Conservation (phyloP, 345 rosid genomes). For the Boechera stricta region DNA sequence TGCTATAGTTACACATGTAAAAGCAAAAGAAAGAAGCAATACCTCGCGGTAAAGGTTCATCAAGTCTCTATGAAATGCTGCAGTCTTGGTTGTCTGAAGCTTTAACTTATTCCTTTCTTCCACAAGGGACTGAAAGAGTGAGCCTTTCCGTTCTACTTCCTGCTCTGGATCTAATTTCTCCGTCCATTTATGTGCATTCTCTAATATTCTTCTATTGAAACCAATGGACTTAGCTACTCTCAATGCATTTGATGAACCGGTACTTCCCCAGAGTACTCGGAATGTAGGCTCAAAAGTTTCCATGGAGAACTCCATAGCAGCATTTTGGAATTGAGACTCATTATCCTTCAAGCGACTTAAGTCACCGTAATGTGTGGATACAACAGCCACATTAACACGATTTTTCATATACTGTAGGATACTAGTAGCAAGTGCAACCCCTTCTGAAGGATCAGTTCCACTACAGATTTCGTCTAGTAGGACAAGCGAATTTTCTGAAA, state of each 20-base stretch:
- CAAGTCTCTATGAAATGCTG: slow-evolving; percentile 64
- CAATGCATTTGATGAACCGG: slow-evolving; percentile 87
- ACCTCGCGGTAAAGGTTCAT: slow-evolving; percentile 78
- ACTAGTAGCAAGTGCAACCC: slow-evolving; percentile 85
- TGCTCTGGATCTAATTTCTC: slow-evolving; percentile 75
- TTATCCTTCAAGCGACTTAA: slow-evolving; percentile 80
- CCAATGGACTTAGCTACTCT: slow-evolving; percentile 82
- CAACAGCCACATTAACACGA: slow-evolving; percentile 67
- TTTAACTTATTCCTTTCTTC: slow-evolving; percentile 78
- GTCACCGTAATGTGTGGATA: slow-evolving; percentile 92
- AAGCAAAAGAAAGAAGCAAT: background rate
- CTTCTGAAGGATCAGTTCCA: slow-evolving; percentile 98
- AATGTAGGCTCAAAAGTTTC: slow-evolving; percentile 85
- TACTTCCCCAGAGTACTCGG: slow-evolving; percentile 80
- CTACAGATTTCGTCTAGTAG: slow-evolving; percentile 92
- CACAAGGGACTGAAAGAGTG: slow-evolving; percentile 68
- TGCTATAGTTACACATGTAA: slow-evolving; percentile 10
- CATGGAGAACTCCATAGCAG: slow-evolving; percentile 93
- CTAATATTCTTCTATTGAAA: slow-evolving; percentile 66
- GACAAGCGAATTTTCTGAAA: slow-evolving; percentile 80
- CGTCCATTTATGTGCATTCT: slow-evolving; percentile 70
- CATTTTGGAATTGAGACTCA: slow-evolving; percentile 75
- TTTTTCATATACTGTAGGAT: slow-evolving; percentile 71
- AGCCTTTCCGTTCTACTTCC: slow-evolving; percentile 68
- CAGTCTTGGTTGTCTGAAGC: slow-evolving; percentile 61